A percentile compares a stretch with the other conserved stretches of the same genome.
phyloP scores from a whole-genome alignment of 495 filamentous ascomycete species.

The Neurospora sublineolata region DNA sequence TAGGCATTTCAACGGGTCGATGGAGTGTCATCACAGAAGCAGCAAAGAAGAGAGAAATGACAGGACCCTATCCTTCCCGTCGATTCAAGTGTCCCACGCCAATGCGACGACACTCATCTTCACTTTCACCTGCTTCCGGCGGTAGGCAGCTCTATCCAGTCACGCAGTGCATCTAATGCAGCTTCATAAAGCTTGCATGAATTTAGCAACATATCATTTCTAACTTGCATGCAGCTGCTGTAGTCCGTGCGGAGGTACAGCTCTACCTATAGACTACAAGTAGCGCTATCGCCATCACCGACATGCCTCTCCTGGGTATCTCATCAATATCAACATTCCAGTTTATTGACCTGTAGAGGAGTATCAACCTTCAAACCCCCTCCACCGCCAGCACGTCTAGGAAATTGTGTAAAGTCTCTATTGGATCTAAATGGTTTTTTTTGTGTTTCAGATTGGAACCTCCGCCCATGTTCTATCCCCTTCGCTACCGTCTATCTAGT shows the following conservation, averaged over 20 bases:
- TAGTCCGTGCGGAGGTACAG: not conserved
- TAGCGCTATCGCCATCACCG: not conserved
- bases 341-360: not conserved
- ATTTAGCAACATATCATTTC: not conserved
- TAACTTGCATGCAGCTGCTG: not conserved
- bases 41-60: not conserved
- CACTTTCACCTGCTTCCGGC: not conserved
- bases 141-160: not conserved
- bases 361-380: no score
- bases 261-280: not conserved
- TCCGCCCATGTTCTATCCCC: not conserved
- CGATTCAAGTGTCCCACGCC: not conserved
- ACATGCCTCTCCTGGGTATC: not conserved
- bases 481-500: not conserved
- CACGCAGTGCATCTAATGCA: not conserved
- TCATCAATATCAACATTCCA: not conserved
- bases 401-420: not conserved
- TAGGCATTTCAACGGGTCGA: not conserved
- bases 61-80: not conserved
- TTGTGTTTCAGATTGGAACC: not conserved
- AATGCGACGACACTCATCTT: not conserved
- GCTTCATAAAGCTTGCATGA: not conserved
- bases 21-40: not conserved
- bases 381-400: not conserved
- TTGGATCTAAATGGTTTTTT: not conserved